Conservation (phyloP, 2,329 filamentous ascomycete species). For the Fusarium albidum region DNA sequence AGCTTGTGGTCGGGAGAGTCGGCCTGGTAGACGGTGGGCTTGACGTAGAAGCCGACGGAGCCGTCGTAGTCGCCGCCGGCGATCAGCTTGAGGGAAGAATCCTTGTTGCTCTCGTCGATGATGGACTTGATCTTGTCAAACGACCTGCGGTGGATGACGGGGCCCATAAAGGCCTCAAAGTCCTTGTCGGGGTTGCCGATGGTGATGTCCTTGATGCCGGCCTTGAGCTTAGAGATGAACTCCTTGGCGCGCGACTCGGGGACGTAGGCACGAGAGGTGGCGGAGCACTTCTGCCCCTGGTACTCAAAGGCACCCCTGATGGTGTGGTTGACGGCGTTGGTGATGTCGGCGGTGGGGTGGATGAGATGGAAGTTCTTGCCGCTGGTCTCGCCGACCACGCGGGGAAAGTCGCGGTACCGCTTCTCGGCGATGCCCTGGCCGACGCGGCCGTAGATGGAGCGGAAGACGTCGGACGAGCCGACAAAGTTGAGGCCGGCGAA, state of each 20-base stretch:
- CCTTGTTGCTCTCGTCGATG: conserved; percentile 81
- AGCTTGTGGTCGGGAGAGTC: conserved; percentile 77
- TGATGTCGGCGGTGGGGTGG: conserved; percentile 77
- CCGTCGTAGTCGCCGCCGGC: conserved; percentile 80
- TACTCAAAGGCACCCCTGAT: conserved; percentile 89
- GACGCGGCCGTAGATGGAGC: conserved; percentile 76
- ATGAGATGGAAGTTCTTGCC: conserved; percentile 94
- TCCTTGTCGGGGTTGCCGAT: conserved; percentile 75
- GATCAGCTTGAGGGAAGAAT: conserved; percentile 75
- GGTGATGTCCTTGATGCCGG: conserved; percentile 73
- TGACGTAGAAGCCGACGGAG: conserved; percentile 81
- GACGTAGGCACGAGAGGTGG: conserved; percentile 81
- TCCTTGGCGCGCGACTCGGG: conserved; percentile 77
- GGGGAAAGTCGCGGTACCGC: conserved; percentile 83
- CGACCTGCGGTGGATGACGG: conserved; percentile 81
- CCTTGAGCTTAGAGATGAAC: conserved; percentile 71
- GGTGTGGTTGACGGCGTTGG: conserved; percentile 83
- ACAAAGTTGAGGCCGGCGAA: conserved; percentile 96
- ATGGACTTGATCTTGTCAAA: conserved; percentile 82
- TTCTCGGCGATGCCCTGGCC: conserved; percentile 81
- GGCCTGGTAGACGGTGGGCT: conserved; percentile 82
- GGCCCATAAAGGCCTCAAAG: conserved; percentile 79
- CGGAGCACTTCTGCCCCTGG: conserved; percentile 91
- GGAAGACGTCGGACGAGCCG: conserved; percentile 90
- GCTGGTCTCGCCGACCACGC: conserved; percentile 89